Conservation (phyloP, 805 yeast species). For the Saccharomycopsis olivae region DNA sequence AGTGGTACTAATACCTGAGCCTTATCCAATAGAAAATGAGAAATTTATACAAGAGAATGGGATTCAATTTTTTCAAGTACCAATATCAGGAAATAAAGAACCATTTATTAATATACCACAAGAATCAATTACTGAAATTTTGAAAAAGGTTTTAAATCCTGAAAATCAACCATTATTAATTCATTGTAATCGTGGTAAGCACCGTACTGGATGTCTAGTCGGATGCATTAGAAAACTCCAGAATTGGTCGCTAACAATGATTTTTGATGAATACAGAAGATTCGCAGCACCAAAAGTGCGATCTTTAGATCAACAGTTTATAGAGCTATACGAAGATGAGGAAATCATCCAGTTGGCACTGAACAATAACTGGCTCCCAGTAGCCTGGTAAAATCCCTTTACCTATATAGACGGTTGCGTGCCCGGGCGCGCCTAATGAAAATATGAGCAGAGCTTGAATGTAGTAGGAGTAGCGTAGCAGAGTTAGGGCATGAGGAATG, state of each 20-base stretch:
- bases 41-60: constrained; percentile 50
- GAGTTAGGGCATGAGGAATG: too few relatives aligned
- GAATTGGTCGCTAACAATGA: constrained; percentile 87
- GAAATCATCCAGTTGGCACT: constrained; percentile 48
- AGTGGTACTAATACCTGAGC: constrained; percentile 82
- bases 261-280: constrained; percentile 89
- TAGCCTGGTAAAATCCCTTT: constrained; percentile 52
- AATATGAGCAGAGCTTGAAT: too few relatives aligned
- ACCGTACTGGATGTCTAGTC: constrained; percentile 91
- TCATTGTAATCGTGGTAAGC: constrained; percentile 95
- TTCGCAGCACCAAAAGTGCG: constrained; percentile 94
- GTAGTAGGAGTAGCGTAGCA: too few relatives aligned
- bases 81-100: constrained; percentile 92
- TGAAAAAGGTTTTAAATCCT: constrained; percentile 74
- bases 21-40: constrained; percentile 69
- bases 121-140: constrained; percentile 65
- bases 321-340: constrained; percentile 72
- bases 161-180: constrained; percentile 83
- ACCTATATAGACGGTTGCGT: too few relatives aligned
- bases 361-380: constrained; percentile 49
- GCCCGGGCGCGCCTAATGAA: too few relatives aligned
- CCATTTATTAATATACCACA: constrained; percentile 74
- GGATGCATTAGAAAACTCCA: constrained; percentile 87
- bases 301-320: constrained; percentile 91
- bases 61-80: constrained; percentile 73